These are phyloP conservation scores for Pisolithus albus DNA, from an alignment of 768 basidiomycete genomes.

Conservation along the genomic window DNA sequence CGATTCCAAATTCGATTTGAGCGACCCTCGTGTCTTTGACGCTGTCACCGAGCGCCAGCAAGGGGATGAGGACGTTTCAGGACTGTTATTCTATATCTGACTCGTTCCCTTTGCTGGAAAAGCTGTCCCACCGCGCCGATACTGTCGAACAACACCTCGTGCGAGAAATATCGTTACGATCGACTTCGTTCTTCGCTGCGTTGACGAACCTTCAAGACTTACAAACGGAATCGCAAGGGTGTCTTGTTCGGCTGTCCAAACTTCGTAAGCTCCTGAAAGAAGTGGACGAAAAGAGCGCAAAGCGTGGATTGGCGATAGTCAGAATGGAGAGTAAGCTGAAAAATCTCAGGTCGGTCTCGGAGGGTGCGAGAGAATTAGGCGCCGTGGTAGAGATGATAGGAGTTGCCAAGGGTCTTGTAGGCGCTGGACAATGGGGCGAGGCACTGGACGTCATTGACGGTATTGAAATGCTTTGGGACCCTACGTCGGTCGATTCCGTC, in stretches of 20 bases:
- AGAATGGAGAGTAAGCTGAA: constrained; percentile 53
- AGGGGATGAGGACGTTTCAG: constrained; percentile 33
- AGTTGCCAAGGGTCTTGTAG: constrained; percentile 67
- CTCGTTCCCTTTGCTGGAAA: constrained; percentile 75
- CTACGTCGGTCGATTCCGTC: constrained; percentile 4
- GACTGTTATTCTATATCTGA: constrained; percentile 61
- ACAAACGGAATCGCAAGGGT: constrained; percentile 80
- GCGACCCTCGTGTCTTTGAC: constrained; percentile 70
- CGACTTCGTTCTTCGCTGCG: constrained; percentile 93
- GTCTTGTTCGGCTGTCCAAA: constrained; percentile 66
- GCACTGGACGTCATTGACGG: constrained; percentile 72
- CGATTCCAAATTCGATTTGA: constrained; percentile 66
- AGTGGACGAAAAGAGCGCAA: constrained; percentile 71
- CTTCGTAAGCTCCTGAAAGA: constrained; percentile 67
- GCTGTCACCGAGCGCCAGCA: constrained; percentile 60
- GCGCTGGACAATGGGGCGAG: constrained; percentile 81
- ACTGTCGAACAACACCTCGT: constrained; percentile 92
- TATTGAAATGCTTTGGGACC: constrained; percentile 53
- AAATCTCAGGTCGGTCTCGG: constrained; percentile 52
- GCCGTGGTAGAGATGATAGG: constrained; percentile 74
- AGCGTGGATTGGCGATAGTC: constrained; percentile 73
- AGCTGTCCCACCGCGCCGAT: constrained; percentile 87
- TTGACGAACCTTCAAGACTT: constrained; percentile 90
- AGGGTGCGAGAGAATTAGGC: constrained; percentile 56
- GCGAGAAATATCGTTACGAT: constrained; percentile 84